phyloP scores from a whole-genome alignment of 495 filamentous ascomycete genomes.

The Ramalina intermedia region DNA sequence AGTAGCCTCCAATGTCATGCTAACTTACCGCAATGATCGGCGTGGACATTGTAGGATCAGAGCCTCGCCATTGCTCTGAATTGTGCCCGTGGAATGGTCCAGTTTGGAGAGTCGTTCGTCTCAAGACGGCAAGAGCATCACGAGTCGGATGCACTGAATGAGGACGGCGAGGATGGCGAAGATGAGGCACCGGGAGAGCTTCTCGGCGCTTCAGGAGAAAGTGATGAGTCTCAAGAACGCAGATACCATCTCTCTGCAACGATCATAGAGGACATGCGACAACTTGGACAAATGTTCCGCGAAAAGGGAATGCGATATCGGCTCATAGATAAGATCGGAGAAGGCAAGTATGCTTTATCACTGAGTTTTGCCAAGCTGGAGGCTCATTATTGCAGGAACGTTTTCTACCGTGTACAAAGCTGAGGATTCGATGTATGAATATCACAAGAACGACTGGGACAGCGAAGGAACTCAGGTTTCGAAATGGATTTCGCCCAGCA shows the following conservation, averaged over 20 bases:
- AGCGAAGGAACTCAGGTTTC: slow-evolving; percentile 45
- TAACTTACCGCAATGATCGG: too few relatives aligned
- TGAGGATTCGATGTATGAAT: slow-evolving; percentile 80
- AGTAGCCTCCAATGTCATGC: too few relatives aligned
- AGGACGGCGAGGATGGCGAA: too few relatives aligned
- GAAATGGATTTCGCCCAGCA: slow-evolving; percentile 45
- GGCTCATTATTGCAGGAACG: slow-evolving; percentile 43
- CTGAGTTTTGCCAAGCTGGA: background rate
- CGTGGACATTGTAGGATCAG: too few relatives aligned
- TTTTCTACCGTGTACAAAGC: slow-evolving; percentile 99
- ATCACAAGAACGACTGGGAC: slow-evolving; percentile 81
- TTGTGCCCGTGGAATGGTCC: too few relatives aligned
- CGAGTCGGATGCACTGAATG: too few relatives aligned
- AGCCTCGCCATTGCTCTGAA: too few relatives aligned
- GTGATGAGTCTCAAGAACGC: slow-evolving; percentile 34
- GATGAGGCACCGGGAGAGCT: slow-evolving; percentile 3
- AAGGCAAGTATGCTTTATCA: slow-evolving; percentile 41
- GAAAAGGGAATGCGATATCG: slow-evolving; percentile 74
- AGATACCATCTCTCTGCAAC: slow-evolving; percentile 54
- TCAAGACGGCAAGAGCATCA: too few relatives aligned
- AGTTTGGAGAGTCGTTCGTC: too few relatives aligned
- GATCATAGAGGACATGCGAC: slow-evolving; percentile 74
- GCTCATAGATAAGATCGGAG: slow-evolving; percentile 90
- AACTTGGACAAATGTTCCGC: slow-evolving; percentile 64
- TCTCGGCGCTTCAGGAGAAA: slow-evolving; percentile 17